These are phyloP conservation scores for Lepiota brunneoincarnata DNA, from an alignment of 768 basidiomycete genomes.

Conservation along the genomic window DNA sequence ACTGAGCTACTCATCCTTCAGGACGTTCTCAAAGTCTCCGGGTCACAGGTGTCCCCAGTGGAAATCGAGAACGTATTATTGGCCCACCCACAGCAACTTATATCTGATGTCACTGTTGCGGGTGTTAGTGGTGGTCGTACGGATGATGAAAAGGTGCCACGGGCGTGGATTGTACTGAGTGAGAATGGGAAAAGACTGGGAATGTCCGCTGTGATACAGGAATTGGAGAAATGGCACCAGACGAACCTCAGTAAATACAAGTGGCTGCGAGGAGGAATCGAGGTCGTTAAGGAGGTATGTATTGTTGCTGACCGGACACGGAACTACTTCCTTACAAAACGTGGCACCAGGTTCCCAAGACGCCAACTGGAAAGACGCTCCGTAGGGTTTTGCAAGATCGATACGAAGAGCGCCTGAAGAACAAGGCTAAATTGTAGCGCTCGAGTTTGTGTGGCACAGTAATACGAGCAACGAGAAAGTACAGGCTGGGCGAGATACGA, in stretches of 20 bases:
- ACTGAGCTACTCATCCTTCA: constrained; percentile 19
- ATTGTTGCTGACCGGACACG: neutral
- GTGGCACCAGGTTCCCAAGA: constrained; percentile 61
- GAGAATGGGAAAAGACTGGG: constrained; percentile 49
- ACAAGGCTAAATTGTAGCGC: constrained; percentile 29
- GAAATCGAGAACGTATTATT: constrained; percentile 71
- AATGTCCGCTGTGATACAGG: constrained; percentile 32
- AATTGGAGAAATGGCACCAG: constrained; percentile 59
- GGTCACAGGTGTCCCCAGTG: constrained; percentile 76
- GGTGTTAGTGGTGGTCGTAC: constrained; percentile 71
- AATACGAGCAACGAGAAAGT: neutral
- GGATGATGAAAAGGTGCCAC: constrained; percentile 67
- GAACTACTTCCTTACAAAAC: too few relatives aligned
- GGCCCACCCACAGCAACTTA: constrained; percentile 55
- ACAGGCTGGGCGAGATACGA: too few relatives aligned
- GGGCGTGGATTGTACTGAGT: constrained; percentile 76
- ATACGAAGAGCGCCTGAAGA: constrained; percentile 40
- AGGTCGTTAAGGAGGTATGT: constrained; percentile 60
- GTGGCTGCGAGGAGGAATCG: constrained; percentile 71
- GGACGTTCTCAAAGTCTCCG: constrained; percentile 80
- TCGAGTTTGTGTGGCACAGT: neutral
- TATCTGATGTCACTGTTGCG: constrained; percentile 65
- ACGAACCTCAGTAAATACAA: constrained; percentile 69
- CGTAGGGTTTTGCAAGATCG: constrained; percentile 58
- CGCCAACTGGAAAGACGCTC: constrained; percentile 70